Percentiles rank a stretch among this genome's conserved stretches.
phyloP scores from a whole-genome alignment of 345 rosid genomes.

The Syzygium grande region DNA sequence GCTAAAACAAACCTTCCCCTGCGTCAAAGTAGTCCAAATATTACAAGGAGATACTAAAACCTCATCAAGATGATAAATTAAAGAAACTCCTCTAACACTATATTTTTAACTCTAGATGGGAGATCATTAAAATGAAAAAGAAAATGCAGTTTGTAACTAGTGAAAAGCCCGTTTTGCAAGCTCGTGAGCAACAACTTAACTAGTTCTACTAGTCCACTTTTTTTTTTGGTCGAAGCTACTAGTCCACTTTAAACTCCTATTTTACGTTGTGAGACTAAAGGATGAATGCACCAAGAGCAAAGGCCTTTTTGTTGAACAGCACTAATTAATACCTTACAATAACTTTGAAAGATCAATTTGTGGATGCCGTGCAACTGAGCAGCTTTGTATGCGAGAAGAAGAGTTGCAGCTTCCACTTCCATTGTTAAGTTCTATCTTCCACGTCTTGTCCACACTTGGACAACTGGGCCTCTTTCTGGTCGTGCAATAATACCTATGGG shows the following conservation, averaged over 20 bases:
- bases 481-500: neutral
- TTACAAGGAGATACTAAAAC: too few species aligned
- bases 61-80: neutral
- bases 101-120: neutral
- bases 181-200: neutral
- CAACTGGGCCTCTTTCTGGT: neutral
- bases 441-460: neutral
- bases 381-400: neutral
- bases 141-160: too few species aligned
- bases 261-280: too few species aligned
- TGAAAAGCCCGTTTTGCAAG: neutral
- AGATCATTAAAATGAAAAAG: too few species aligned
- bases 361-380: fast-evolving
- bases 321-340: neutral
- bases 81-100: neutral
- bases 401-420: neutral
- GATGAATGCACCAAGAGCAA: too few species aligned
- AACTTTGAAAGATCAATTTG: fast-evolving
- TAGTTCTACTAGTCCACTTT: neutral
- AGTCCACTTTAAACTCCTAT: neutral
- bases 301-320: fast-evolving
- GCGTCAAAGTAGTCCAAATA: too few species aligned
- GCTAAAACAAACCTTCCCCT: neutral
- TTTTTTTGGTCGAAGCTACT: too few species aligned
- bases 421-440: neutral